phyloP scores from a whole-genome alignment of 768 basidiomycete genomes.

The Cystofilobasidium capitatum region DNA sequence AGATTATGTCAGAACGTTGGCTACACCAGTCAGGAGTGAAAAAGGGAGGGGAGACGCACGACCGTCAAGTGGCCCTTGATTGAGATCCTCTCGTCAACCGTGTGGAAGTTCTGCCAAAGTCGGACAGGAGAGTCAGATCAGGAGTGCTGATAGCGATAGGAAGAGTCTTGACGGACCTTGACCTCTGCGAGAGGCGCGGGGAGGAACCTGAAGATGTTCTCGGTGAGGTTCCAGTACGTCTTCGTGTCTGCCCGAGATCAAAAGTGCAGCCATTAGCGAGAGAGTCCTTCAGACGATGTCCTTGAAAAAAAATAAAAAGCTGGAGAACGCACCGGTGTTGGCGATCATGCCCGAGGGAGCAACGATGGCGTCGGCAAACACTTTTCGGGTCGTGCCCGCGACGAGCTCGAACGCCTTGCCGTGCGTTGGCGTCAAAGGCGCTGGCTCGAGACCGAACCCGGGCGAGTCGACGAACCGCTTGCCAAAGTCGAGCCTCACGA shows the following conservation, averaged over 20 bases:
- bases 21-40: too few relatives aligned
- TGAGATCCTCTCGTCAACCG: constrained; percentile 40
- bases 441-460: constrained; percentile 30
- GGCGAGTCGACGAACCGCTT: neutral
- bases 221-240: constrained; percentile 36
- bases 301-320: too few relatives aligned
- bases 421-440: constrained; percentile 34
- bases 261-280: neutral
- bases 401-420: constrained; percentile 35
- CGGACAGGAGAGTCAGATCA: neutral
- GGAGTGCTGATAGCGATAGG: neutral
- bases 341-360: constrained; percentile 39
- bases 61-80: constrained; percentile 38
- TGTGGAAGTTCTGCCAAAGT: constrained; percentile 36
- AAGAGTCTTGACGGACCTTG: constrained; percentile 22
- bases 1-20: neutral
- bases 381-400: constrained; percentile 36
- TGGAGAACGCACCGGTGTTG: constrained; percentile 33
- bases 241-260: constrained; percentile 22
- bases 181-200: constrained; percentile 34
- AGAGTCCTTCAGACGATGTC: neutral
- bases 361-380: constrained; percentile 38
- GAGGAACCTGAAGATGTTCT: constrained; percentile 40
- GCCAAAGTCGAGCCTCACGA: constrained; percentile 29
- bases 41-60: constrained; percentile 31